Base-by-base conservation (phyloP, 345 rosid species). In the Cardamine chenopodiifolia region DNA sequence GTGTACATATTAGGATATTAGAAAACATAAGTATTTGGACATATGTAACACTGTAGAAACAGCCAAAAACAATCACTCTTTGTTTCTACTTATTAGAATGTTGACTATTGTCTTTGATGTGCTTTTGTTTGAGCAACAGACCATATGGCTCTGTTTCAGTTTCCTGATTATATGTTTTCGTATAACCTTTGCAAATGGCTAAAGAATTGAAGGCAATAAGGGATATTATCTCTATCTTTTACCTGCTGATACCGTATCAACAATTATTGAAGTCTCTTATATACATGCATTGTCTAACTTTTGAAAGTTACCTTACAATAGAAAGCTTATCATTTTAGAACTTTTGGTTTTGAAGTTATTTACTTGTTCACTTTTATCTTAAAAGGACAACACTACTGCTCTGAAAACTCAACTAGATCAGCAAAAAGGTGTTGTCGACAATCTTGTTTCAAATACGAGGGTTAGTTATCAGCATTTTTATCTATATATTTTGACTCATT, bases 391-490 rank as follows among this genome's bases (percentile, higher is more conserved):
- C 75, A 88, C 88, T 45, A 74, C 54, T 70, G 78, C 87, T 50
- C 79, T 90, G 80, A 85, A 82, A 82, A 73, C 84, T 70, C 91
- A 90, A 75, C 87, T 90, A 23, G 91, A 86, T 82, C 93, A 88
- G 58, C 91, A 88, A 72, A 86, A 74, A 79, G 62, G 79, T 64
- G 86, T 90, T 72, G 90, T 88, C 59, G 89, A 90, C 47, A 88
- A 83, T 83, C 93, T 90, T 71, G 84, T 90, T 80, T 88, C 91
- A 29, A 90, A 86, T 73, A 86, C 91, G 37, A 82, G 82, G 88
- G 93, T 86, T 71, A 68, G 87, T 69, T 53, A 12, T n/a, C 53
- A 28, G 65, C 68, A 13, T 20, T 60, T 49, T 12, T 63, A 5
- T 53, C 25, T 15, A 35, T 56, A 18, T 50, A 26, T 9, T 49